A percentile compares a stretch with the other conserved stretches of the same genome.
These are phyloP conservation scores for Suhomyces terraborum DNA, from an alignment of 1,139 yeast species.

Conservation along the genomic window DNA sequence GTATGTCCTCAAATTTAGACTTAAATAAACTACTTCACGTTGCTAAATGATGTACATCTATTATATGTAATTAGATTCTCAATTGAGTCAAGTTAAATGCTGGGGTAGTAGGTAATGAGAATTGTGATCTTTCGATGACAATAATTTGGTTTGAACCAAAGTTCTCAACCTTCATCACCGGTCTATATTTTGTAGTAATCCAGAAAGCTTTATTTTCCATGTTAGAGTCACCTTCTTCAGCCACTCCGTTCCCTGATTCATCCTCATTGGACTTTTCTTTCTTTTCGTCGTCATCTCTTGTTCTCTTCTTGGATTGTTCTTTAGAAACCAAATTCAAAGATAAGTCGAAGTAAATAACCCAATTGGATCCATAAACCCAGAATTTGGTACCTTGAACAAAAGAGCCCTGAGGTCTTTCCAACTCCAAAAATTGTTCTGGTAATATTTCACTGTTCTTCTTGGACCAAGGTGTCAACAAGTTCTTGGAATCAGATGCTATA, in stretches of 20 bases:
- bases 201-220: slow-evolving; percentile 56
- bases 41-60: slow-evolving; percentile 1
- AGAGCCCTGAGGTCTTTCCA: slow-evolving; percentile 71
- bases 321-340: slow-evolving; percentile 50
- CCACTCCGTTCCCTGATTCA: slow-evolving; percentile 18
- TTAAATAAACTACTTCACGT: not conserved
- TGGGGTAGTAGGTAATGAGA: slow-evolving; percentile 62
- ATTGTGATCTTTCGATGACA: slow-evolving; percentile 76
- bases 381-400: slow-evolving; percentile 48
- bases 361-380: slow-evolving; percentile 89
- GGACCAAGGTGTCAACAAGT: slow-evolving; percentile 76
- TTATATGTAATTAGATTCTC: slow-evolving; percentile 38
- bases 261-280: slow-evolving; percentile 33
- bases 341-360: slow-evolving; percentile 78
- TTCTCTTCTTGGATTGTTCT: slow-evolving; percentile 50
- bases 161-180: slow-evolving; percentile 63
- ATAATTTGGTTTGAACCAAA: slow-evolving; percentile 61
- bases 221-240: slow-evolving; percentile 16
- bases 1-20: slow-evolving; percentile 40
- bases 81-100: slow-evolving; percentile 78
- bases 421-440: slow-evolving; percentile 62
- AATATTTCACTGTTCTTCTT: slow-evolving; percentile 70
- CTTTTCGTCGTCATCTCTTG: slow-evolving; percentile 56
- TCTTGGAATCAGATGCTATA: slow-evolving; percentile 21
- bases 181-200: slow-evolving; percentile 76